Evolutionary conservation across 2,329 filamentous ascomycete genomes (phyloP).

Genomic region (Talaromyces albobiverticillius): DNA sequence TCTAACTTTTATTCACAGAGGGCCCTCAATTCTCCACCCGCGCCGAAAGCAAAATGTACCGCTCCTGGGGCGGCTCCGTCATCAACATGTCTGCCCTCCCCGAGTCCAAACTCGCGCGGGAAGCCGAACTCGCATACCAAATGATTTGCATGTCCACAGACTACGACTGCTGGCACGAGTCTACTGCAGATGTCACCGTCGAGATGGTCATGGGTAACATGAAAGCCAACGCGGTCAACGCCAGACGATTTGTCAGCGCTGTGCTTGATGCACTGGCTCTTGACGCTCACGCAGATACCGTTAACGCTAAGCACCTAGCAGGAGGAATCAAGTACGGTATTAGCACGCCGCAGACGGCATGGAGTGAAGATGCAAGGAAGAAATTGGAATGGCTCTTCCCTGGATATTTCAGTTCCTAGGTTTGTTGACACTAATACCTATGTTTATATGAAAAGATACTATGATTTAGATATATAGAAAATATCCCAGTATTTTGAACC

Average conservation of each 20-base stretch:
- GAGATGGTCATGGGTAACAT: constrained; percentile 97
- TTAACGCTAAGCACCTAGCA: constrained; percentile 77
- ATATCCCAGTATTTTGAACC: no score
- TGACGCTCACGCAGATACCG: constrained; percentile 70
- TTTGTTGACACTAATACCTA: neutral
- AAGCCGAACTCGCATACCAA: constrained; percentile 95
- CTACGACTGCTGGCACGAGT: constrained; percentile 95
- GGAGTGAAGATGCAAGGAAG: constrained; percentile 70
- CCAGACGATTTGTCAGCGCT: constrained; percentile 76
- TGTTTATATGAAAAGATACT: neutral
- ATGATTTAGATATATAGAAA: no score
- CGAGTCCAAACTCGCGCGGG: constrained; percentile 91
- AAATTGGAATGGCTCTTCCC: constrained; percentile 86
- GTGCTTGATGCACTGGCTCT: constrained; percentile 83
- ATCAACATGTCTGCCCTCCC: constrained; percentile 98
- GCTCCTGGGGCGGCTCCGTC: constrained; percentile 85
- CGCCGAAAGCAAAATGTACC: constrained; percentile 93
- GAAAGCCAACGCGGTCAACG: constrained; percentile 88
- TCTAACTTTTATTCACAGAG: constrained; percentile 53
- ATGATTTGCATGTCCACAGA: constrained; percentile 99
- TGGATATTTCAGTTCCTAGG: constrained; percentile 57
- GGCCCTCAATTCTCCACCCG: constrained; percentile 98
- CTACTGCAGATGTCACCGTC: constrained; percentile 78
- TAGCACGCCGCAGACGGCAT: constrained; percentile 76
- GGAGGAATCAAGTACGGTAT: constrained; percentile 75